These are phyloP conservation scores for Pachyrhizus erosus DNA, from an alignment of 306 rosid species.

Conservation along the genomic window DNA sequence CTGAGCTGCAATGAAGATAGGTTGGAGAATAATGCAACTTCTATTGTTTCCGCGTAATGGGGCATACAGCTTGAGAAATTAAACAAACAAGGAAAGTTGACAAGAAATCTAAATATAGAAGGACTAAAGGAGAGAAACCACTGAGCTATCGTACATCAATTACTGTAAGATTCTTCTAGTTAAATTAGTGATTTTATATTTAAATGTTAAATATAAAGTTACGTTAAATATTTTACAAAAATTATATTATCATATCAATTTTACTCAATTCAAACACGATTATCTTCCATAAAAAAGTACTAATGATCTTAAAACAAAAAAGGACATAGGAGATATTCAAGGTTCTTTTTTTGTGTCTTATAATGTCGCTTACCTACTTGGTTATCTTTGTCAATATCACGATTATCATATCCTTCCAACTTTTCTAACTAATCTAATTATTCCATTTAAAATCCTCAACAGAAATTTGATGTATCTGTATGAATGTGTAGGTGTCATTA, in stretches of 20 bases:
- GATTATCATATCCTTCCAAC: slow-evolving; percentile 24
- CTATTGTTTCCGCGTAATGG: not conserved
- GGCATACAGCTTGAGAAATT: not conserved
- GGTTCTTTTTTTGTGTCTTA: not conserved
- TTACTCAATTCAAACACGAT: too few species aligned
- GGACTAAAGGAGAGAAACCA: not conserved
- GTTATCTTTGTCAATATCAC: slow-evolving; percentile 1
- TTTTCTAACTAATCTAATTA: slow-evolving; percentile 22
- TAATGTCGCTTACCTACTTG: slow-evolving; percentile 7
- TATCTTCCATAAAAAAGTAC: too few species aligned
- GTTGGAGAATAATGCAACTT: not conserved
- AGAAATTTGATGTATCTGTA: not conserved
- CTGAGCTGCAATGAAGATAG: slow-evolving; percentile 10
- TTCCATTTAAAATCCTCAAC: not conserved
- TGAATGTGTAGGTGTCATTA: not conserved
- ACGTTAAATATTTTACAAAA: too few species aligned
- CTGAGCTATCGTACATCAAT: too few species aligned
- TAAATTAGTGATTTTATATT: too few species aligned
- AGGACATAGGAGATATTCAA: not conserved
- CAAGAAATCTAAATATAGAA: not conserved
- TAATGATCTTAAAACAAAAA: too few species aligned
- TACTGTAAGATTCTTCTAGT: too few species aligned
- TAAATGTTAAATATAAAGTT: too few species aligned
- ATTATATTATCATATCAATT: too few species aligned
- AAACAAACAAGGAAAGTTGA: not conserved